Conservation (phyloP, 148 eudicot species). For the Chenopodium suecicum region DNA sequence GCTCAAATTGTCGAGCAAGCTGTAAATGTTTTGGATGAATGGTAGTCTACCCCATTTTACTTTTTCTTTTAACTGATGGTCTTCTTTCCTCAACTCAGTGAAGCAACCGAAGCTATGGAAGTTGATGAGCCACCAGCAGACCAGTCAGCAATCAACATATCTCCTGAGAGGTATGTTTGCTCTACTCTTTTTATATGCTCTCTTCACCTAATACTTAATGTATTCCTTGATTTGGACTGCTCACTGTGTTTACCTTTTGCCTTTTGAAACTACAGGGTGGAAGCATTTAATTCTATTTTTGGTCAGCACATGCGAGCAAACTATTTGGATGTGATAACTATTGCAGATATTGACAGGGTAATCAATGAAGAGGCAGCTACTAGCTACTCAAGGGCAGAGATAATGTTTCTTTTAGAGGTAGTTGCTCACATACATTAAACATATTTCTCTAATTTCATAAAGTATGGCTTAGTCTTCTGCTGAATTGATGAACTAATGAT, state of each 20-base stretch:
- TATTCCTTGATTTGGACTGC: neutral
- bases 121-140: constrained; percentile 70
- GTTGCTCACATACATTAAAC: neutral
- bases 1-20: neutral
- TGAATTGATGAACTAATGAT: constrained; percentile 1
- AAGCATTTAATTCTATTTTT: constrained; percentile 62
- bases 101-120: constrained; percentile 64
- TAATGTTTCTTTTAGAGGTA: constrained; percentile 73
- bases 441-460: neutral
- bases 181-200: neutral
- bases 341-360: constrained; percentile 65
- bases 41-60: neutral
- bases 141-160: constrained; percentile 35
- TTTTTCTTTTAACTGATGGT: neutral
- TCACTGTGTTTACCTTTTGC: neutral
- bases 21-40: neutral
- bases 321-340: constrained; percentile 71
- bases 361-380: constrained; percentile 63
- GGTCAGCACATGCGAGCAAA: constrained; percentile 79
- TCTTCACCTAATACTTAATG: neutral
- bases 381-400: constrained; percentile 61
- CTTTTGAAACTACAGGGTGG: constrained; percentile 47
- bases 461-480: neutral
- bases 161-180: constrained; percentile 58
- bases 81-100: constrained; percentile 27